Evolutionary conservation across 345 rosid species (phyloP).

Genomic region (Acer yangbiense): DNA sequence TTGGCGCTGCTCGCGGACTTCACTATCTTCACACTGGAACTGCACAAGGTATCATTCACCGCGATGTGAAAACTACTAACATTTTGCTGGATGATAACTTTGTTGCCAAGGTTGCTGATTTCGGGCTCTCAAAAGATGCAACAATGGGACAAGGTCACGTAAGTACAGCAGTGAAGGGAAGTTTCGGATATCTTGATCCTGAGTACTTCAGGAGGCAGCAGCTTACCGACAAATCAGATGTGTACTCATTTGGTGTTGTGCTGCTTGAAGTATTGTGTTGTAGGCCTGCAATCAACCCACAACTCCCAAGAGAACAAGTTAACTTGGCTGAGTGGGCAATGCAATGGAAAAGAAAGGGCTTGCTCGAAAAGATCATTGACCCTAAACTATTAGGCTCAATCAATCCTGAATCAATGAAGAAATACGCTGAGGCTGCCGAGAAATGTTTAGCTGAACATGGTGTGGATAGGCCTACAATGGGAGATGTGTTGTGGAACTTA

Average conservation of each 20-base stretch:
- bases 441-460: constrained; percentile 60
- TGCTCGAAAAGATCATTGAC: constrained; percentile 50
- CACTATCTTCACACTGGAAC: constrained; percentile 87
- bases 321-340: constrained; percentile 64
- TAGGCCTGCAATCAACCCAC: constrained; percentile 54
- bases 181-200: constrained; percentile 59
- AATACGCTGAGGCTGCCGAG: constrained; percentile 58
- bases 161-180: constrained; percentile 61
- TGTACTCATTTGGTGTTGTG: constrained; percentile 59
- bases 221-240: constrained; percentile 55
- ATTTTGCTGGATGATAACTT: constrained; percentile 74
- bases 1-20: constrained; percentile 81
- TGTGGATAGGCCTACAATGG: constrained; percentile 66
- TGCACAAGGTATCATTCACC: constrained; percentile 89
- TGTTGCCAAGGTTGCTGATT: constrained; percentile 83
- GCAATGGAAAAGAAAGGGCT: constrained; percentile 60
- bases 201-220: constrained; percentile 60
- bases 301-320: constrained; percentile 55
- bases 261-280: constrained; percentile 47
- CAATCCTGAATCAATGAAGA: constrained; percentile 51
- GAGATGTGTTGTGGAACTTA: constrained; percentile 63
- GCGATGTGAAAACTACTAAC: constrained; percentile 83
- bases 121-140: constrained; percentile 79
- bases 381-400: constrained; percentile 40
- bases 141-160: constrained; percentile 75